Evolutionary conservation across 371 early-diverging fungal genomes (phyloP), one percentile per base, ranked within the genome.

Genomic region (Apophysomyces trapeziformis): DNA sequence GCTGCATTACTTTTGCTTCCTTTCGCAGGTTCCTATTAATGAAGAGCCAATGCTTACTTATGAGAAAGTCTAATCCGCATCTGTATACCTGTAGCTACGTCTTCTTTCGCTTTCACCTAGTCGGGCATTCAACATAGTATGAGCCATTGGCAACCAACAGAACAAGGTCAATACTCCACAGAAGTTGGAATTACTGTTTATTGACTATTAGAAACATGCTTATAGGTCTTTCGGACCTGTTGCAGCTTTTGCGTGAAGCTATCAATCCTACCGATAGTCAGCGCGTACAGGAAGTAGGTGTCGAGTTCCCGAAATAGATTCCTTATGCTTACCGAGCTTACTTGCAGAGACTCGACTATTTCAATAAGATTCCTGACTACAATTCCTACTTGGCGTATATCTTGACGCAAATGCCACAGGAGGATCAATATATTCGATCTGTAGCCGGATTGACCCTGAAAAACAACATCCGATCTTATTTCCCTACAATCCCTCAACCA

Each of bases 371-470:
- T 21, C 91, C 94, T 21, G 92, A 95, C 68, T 95, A 88, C 82
- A 85, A 87, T 76, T 87, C 86, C 70, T 95, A 94, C 83, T 85
- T 95, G 39, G 84, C 89, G 43, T 89, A 87, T 65, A 89, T 95
- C 59, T 74, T 95, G 60, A 86, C 89, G 4, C 81, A 84, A 68
- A 73, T 79, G 60, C 78, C 75, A 50, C 68, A 80, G 37, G 58
- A 58, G 37, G 66, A 68, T 43, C 73, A 84, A 7, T 35, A 63
- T 32, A 68, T 61, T 21, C 88, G 95, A 50, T 77, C 85, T 16
- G 82, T 90, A 46, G 95, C 95, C 6, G 96, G 94, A n/a, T 73
- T 93, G 56, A 76, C 87, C 62, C 83, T 95, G 54, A 94, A 93
- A 82, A 93, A 91, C 82, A 86, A 85, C 65, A 80, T 95, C 59